Evolutionary conservation across 768 basidiomycete species (phyloP), one percentile per base, ranked within the genome.

Genomic region (Mycena crocata): DNA sequence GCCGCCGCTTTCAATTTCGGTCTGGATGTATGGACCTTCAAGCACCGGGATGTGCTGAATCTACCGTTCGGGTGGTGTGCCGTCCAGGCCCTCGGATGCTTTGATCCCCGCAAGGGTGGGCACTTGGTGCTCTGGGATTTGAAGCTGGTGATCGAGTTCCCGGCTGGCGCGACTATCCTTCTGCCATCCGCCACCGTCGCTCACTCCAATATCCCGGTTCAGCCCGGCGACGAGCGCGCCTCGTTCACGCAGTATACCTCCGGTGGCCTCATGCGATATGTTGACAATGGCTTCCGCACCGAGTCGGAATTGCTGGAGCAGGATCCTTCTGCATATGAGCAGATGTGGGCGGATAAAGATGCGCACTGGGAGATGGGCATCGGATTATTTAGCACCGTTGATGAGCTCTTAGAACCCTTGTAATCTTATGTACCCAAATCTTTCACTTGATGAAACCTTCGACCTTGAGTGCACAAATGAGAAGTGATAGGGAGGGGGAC

Each of bases 11-110:
- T 81, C 68, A 81, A 82, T 54, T 70, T 79, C 13, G 76, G 77
- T 0, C 60, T 58, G 0, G 40, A 56, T 0, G 70, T 67, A 0
- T 39, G 71, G 0, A 73, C 72, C 0, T 26, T 37, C 0, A 50
- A 66, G 0, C 80, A 83, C 26, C 65, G 64, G 0, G 80, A 83
- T 37, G 45, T n/a, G 30, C 54, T 48, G 3, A 83, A 83, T 39
- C 50, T 76, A 0, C 67, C 78, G 2, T 72, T 62, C 32, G 78
- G 79, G 0, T 71, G 73, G 68, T 83, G 79, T 42, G 69, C 69
- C 0, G 77, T 82, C 19, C 71, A 64, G 4, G 70, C 78, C 0
- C 40, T 74, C 0, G 79, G 80, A 0, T 7, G 42, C 2, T 81
- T 74, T 57, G 70, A 80, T 51, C 67, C 54, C 1, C 67, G 2